phyloP scores from a whole-genome alignment of 2,329 filamentous ascomycete genomes.

The Fusarium sp. region DNA sequence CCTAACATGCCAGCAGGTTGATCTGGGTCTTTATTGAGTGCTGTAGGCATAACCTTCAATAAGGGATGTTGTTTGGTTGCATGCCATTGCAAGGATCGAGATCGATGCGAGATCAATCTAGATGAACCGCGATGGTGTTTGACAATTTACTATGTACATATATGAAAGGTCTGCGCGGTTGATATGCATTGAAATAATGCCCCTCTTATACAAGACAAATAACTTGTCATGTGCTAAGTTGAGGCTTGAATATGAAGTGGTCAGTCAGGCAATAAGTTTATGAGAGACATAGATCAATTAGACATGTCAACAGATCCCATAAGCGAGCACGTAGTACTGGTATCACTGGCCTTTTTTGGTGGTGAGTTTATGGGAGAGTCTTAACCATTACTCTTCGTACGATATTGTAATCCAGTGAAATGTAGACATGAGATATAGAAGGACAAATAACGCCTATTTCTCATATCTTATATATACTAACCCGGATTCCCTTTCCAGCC shows the following conservation, averaged over 20 bases:
- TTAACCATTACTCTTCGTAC: too few species aligned
- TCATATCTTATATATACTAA: too few species aligned
- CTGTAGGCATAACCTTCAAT: constrained; percentile 3
- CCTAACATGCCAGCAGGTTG: constrained; percentile 15
- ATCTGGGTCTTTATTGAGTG: background rate
- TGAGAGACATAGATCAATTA: background rate
- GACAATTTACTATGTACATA: too few species aligned
- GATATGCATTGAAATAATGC: background rate
- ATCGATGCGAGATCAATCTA: constrained; percentile 2
- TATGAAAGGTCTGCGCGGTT: background rate
- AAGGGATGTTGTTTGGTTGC: constrained; percentile 22
- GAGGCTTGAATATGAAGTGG: background rate
- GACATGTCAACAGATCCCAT: background rate
- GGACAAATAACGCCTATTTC: too few species aligned
- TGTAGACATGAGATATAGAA: too few species aligned
- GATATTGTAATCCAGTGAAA: too few species aligned
- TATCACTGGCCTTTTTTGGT: too few species aligned
- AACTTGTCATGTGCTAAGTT: background rate
- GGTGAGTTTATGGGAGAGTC: too few species aligned
- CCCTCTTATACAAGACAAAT: background rate
- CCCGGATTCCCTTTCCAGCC: too few species aligned
- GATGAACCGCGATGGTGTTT: background rate
- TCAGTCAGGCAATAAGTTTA: background rate
- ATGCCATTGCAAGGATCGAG: constrained; percentile 32
- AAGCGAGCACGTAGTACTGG: background rate